Percentiles rank a stretch among this genome's conserved stretches.
Evolutionary conservation across 805 yeast genomes (phyloP).

Genomic region (Kurtzmaniella cleridarum): DNA sequence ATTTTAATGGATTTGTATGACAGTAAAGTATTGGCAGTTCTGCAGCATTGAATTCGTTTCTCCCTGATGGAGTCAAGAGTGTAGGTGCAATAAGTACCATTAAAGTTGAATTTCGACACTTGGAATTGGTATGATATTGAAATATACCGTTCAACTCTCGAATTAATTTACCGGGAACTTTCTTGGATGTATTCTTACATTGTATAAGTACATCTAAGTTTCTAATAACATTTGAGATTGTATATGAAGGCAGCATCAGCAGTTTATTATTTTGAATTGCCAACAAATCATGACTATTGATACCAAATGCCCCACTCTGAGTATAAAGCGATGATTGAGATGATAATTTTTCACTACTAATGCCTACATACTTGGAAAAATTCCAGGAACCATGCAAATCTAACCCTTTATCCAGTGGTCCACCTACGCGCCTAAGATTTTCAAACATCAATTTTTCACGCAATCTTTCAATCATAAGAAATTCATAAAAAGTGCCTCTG

Average conservation of each 20-base stretch:
- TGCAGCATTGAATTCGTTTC: conserved; percentile 39
- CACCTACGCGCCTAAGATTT: conserved; percentile 43
- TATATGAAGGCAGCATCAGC: too few relatives aligned
- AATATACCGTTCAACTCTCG: conserved; percentile 54
- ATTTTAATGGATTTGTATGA: conserved; percentile 29
- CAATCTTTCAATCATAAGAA: conserved; percentile 36
- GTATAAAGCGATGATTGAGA: too few relatives aligned
- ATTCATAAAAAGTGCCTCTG: conserved; percentile 53
- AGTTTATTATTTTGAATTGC: too few relatives aligned
- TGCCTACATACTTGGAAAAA: conserved; percentile 17
- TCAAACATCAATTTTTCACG: conserved; percentile 31
- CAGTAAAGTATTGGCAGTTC: conserved; percentile 42
- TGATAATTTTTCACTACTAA: too few relatives aligned
- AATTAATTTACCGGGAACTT: conserved; percentile 41
- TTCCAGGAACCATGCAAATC: conserved; percentile 54
- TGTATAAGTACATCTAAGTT: conserved; percentile 42
- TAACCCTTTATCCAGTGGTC: conserved; percentile 52
- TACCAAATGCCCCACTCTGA: too few relatives aligned
- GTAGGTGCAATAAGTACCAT: conserved; percentile 44
- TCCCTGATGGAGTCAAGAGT: conserved; percentile 43
- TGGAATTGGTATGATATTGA: conserved; percentile 21
- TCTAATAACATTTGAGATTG: too few relatives aligned
- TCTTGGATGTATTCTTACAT: conserved; percentile 45
- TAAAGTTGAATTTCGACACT: conserved; percentile 17
- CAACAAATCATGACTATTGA: too few relatives aligned